Evolutionary conservation across 441 rosid species (phyloP).

Genomic region (Mallotus japonicus): DNA sequence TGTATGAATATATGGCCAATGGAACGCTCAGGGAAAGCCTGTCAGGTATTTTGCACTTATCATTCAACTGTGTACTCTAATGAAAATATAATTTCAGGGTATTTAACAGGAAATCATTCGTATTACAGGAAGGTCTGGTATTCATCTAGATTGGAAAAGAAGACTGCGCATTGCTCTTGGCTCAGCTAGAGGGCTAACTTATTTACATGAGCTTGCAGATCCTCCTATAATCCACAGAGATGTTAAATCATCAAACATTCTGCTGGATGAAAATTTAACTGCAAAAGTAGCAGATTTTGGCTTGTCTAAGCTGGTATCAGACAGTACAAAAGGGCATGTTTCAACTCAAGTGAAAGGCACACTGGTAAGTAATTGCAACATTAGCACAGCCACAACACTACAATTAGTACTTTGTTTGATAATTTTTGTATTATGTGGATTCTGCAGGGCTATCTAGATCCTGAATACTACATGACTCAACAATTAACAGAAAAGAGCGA

Average conservation of each 20-base stretch:
- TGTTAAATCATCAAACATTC: slow-evolving; percentile 81
- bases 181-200: slow-evolving; percentile 89
- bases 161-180: slow-evolving; percentile 87
- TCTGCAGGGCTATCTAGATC: slow-evolving; percentile 92
- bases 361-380: slow-evolving; percentile 48
- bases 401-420: background rate
- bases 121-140: slow-evolving; percentile 57
- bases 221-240: slow-evolving; percentile 99
- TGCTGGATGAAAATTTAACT: slow-evolving; percentile 80
- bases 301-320: slow-evolving; percentile 83
- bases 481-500: slow-evolving; percentile 96
- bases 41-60: slow-evolving; percentile 43
- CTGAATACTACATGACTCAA: slow-evolving; percentile 94
- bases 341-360: slow-evolving; percentile 99
- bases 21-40: slow-evolving; percentile 86
- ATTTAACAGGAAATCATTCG: background rate
- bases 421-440: background rate
- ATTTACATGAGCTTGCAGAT: slow-evolving; percentile 90
- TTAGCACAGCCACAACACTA: background rate
- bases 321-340: slow-evolving; percentile 83
- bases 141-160: slow-evolving; percentile 81
- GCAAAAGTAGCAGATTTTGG: slow-evolving; percentile 99
- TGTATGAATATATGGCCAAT: slow-evolving; percentile 84
- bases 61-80: background rate
- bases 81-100: background rate